Evolutionary conservation across 1,284 basidiomycete species (phyloP), one percentile per base, ranked within the genome.

Genomic region (Melampsora occidentalis): DNA sequence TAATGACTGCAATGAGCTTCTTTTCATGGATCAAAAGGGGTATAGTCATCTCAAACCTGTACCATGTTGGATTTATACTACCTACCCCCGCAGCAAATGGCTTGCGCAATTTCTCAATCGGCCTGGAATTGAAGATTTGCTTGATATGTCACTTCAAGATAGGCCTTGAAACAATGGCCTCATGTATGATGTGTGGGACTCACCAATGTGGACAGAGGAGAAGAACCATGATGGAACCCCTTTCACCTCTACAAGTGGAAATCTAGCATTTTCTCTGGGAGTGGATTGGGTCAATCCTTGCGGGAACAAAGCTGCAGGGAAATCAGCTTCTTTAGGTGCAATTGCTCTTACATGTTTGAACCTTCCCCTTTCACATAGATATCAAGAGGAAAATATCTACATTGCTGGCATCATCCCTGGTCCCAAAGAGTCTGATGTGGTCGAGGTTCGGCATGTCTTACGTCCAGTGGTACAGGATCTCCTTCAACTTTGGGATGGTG

Each of bases 231-330:
- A 35, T 35, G 35, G 35, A 9, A 35, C 35, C 35, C 35, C 35
- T 20, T 53, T 35, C 35, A 35, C 35, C 35, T 35, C 35, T 35
- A 35, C 35, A 9, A 35, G 35, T 35, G 70, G 61, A 51, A 64
- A 71, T 35, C 25, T 71, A 28, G 69, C 39, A 16, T 71, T 71
- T 49, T 62, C 69, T 7, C 33, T 71, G 3, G 61, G 61, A 31
- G 39, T 62, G 9, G 69, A 71, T 61, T 71, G 69, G 59, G 63
- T 63, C 22, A 64, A 71, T 39, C 69, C 69, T 4, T 57, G 25
- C 5, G 69, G 69, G 9, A 71, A 71, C 25, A 71, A 71, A 42
- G 62, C 61, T 35, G 33, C 69, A 20, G 69, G 69, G 22, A 62
- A 63, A 59, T 57, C 61, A 49, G 46, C 42, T n/a, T 69, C 48